Evolutionary conservation across 805 yeast species (phyloP).

Genomic region (Kockiozyma suomiensis): DNA sequence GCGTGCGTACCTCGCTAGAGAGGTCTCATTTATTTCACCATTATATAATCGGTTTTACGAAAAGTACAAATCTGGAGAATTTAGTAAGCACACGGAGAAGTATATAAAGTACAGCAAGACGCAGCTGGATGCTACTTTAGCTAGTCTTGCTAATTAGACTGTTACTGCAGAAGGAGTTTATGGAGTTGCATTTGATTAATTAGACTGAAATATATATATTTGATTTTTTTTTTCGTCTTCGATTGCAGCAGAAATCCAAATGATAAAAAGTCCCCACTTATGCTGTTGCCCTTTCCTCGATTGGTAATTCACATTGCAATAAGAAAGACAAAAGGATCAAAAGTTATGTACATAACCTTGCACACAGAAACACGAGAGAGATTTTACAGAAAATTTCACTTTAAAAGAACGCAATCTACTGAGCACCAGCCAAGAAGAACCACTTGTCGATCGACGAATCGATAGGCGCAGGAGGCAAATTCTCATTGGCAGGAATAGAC

Average conservation of each 20-base stretch:
- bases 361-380: too few species aligned
- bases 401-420: slow-evolving; percentile 5
- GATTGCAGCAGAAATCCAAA: too few species aligned
- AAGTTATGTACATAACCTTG: too few species aligned
- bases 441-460: slow-evolving; percentile 97
- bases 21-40: slow-evolving; percentile 74
- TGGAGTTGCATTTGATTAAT: too few species aligned
- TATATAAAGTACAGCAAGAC: slow-evolving; percentile 57
- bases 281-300: too few species aligned
- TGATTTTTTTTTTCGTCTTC: too few species aligned
- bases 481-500: slow-evolving; percentile 61
- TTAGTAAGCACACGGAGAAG: slow-evolving; percentile 69
- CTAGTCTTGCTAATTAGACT: slow-evolving; percentile 37
- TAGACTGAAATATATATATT: too few species aligned
- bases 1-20: slow-evolving; percentile 64
- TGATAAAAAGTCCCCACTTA: too few species aligned
- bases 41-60: slow-evolving; percentile 84
- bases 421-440: slow-evolving; percentile 78
- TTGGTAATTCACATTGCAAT: too few species aligned
- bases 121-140: slow-evolving; percentile 47
- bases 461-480: slow-evolving; percentile 81
- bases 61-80: slow-evolving; percentile 68
- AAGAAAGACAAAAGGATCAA: too few species aligned
- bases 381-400: not conserved
- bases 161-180: too few species aligned